A percentile compares a stretch with the other conserved stretches of the same genome.
Evolutionary conservation across 805 yeast species (phyloP).

Genomic region (Wickerhamiella azymoides): DNA sequence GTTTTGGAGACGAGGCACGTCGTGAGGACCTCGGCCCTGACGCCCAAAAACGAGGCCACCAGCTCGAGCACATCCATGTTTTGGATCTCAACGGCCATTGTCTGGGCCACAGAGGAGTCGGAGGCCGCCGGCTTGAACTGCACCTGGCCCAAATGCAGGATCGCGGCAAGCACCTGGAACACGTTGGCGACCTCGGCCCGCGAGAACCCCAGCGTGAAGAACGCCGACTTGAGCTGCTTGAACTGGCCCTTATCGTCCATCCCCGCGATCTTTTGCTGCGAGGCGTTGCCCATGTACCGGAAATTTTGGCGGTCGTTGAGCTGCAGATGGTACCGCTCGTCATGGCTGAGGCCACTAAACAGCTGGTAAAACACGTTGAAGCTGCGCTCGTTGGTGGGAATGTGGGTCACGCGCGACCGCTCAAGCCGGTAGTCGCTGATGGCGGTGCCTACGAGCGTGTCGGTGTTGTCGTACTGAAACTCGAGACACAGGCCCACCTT

Average conservation of each 20-base stretch:
- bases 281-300: conserved; percentile 32
- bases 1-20: conserved; percentile 29
- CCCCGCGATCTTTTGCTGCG: conserved; percentile 29
- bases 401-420: conserved; percentile 38
- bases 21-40: conserved; percentile 26
- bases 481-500: conserved; percentile 43
- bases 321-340: conserved; percentile 30
- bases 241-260: conserved; percentile 38
- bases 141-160: conserved; percentile 32
- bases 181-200: conserved; percentile 35
- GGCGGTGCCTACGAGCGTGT: conserved; percentile 38
- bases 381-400: conserved; percentile 40
- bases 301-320: conserved; percentile 29
- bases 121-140: conserved; percentile 23
- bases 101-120: conserved; percentile 25
- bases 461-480: conserved; percentile 35
- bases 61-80: conserved; percentile 24
- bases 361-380: conserved; percentile 47
- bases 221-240: conserved; percentile 34
- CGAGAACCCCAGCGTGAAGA: conserved; percentile 35
- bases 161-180: conserved; percentile 34
- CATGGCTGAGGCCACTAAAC: conserved; percentile 34
- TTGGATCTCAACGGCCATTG: conserved; percentile 26
- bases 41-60: conserved; percentile 29
- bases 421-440: conserved; percentile 43